phyloP scores from a whole-genome alignment of 208 protist genomes.

The Crithidia thermophila region DNA sequence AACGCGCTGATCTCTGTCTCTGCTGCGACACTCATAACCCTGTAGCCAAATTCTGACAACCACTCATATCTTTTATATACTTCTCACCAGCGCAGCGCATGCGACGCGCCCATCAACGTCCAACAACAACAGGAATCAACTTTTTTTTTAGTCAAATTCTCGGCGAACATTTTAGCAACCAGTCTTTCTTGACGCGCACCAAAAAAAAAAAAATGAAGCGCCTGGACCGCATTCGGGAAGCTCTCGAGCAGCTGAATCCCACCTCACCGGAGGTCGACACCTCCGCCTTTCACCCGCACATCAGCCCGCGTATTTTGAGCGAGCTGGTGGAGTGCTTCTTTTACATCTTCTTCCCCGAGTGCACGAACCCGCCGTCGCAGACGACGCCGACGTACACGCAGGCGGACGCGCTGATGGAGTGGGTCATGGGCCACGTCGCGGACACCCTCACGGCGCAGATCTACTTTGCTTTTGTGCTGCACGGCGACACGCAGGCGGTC shows the following conservation, averaged over 20 bases:
- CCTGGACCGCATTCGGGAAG: constrained; percentile 54
- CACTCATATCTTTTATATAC: too few relatives aligned
- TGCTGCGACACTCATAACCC: too few relatives aligned
- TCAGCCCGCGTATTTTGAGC: constrained; percentile 41
- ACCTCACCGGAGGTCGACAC: not conserved
- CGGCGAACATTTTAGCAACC: too few relatives aligned
- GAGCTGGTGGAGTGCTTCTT: constrained; percentile 62
- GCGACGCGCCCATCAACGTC: too few relatives aligned
- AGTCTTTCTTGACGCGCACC: too few relatives aligned
- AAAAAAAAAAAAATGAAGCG: constrained; percentile 46
- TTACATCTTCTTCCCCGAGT: constrained; percentile 67
- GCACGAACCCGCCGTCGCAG: constrained; percentile 37
- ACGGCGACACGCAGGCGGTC: constrained; percentile 48
- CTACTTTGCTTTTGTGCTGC: constrained; percentile 55
- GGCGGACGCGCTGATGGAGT: constrained; percentile 41
- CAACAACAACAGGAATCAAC: too few relatives aligned
- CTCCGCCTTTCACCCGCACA: constrained; percentile 27
- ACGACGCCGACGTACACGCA: constrained; percentile 34
- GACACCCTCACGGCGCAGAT: constrained; percentile 61
- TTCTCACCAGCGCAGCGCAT: too few relatives aligned
- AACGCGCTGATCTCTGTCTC: too few relatives aligned
- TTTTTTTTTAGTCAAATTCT: too few relatives aligned
- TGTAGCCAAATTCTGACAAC: too few relatives aligned
- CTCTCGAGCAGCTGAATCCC: constrained; percentile 41
- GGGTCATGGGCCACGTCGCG: constrained; percentile 52